Base-by-base conservation (phyloP, 805 yeast species). In the Metschnikowia matae region DNA sequence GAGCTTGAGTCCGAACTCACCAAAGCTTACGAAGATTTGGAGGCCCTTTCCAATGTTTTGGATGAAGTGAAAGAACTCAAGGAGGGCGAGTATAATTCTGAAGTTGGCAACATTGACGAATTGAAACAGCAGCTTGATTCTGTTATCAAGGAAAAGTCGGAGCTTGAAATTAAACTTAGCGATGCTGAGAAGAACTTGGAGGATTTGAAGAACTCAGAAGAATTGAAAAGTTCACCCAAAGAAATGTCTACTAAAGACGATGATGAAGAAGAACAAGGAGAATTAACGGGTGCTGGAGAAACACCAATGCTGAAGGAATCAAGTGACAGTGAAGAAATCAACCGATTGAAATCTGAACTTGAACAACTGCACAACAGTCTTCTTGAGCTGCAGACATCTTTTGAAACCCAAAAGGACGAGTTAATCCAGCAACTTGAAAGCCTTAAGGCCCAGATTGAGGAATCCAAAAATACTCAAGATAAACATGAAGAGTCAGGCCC, bases 101-200 rank as follows among this genome's bases (percentile, higher is more conserved):
- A n/a, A 6, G 10, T 20, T 11, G 46, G 35, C 10, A 26, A 6
- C 4, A 17, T 44, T 17, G 20, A 3, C 2, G 32, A 3, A 8
- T 18, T 39, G 20, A 39, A 31, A 26, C 33, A 46, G 21, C 15
- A 46, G 21, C 38, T 46, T 7, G 48, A 46, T 7, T 21, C 20
- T 2, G 34, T 44, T 26, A 18, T 6, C 18, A 42, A 37, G 45
- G 44, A 45, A 29, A 38, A 45, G n/a, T 68, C 48, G 64, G 65
- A 46, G 17, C 40, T 44, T 13, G 40, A 44, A 26, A 17, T 3
- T 6, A 6, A 21, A 15, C 40, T 44, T 4, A 23, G 2, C 23
- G 21, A 15, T 6, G 39, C 46, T 17, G 14, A 21, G 46, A 44
- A 37, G 17, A 44, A 44, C 10, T 34, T 51, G 3, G 53, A 46